Conservation (phyloP, 1,284 basidiomycete species). For the Apiotrichum gamsii region DNA sequence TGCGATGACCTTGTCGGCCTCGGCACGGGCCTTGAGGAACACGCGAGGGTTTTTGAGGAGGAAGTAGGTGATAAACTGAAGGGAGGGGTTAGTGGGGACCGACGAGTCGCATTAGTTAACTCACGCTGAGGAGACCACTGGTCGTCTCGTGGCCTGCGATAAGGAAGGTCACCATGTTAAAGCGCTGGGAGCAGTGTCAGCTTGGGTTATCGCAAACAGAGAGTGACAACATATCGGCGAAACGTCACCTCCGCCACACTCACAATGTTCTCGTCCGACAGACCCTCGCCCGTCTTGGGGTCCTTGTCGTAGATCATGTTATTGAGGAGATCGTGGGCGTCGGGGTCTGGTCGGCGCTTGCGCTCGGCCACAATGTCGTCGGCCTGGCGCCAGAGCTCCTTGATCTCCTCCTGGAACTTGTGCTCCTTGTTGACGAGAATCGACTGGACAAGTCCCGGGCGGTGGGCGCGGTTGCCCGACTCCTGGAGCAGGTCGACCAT, state of each 20-base stretch:
- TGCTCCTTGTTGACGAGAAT: constrained; percentile 4
- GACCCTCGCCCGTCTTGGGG: constrained; percentile 50
- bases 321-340: constrained; percentile 48
- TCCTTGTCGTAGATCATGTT: constrained; percentile 53
- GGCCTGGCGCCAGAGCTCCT: constrained; percentile 8
- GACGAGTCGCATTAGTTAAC: too few relatives aligned
- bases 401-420: constrained; percentile 9
- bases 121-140: constrained; percentile 40
- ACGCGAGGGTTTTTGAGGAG: constrained; percentile 52
- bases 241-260: too few relatives aligned
- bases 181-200: too few relatives aligned
- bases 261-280: constrained; percentile 52
- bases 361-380: constrained; percentile 19
- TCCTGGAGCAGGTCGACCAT: constrained; percentile 17
- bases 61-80: constrained; percentile 46
- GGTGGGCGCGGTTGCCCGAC: constrained; percentile 2
- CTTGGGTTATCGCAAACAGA: too few relatives aligned
- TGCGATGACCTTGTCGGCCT: constrained; percentile 52
- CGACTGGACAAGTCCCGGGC: constrained; percentile 4
- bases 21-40: constrained; percentile 53
- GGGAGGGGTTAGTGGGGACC: too few relatives aligned
- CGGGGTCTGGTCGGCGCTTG: constrained; percentile 11
- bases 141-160: constrained; percentile 56
- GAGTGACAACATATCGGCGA: too few relatives aligned
- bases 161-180: constrained; percentile 55